phyloP scores from a whole-genome alignment of 352 stramenopile genomes.

The Globisporangium rhizosaccharum region DNA sequence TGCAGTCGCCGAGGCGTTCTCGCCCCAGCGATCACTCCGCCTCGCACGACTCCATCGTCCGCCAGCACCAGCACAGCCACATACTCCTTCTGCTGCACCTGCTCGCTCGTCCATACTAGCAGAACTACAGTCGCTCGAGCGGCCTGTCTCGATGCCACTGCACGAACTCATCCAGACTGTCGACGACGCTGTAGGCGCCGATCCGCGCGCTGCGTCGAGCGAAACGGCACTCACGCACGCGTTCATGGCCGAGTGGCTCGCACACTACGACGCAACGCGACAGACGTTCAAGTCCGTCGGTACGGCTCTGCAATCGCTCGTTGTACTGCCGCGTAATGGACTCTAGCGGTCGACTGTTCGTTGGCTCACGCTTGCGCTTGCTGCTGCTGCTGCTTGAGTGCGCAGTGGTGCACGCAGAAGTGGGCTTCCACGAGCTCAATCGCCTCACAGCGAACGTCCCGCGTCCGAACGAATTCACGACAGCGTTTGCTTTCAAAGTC shows the following conservation, averaged over 20 bases:
- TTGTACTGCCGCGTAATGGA: no score
- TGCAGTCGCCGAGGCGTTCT: slow-evolving; percentile 27
- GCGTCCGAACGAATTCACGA: slow-evolving; percentile 53
- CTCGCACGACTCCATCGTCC: slow-evolving; percentile 10
- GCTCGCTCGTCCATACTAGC: no score
- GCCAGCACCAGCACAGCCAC: no score
- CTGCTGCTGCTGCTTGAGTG: background rate
- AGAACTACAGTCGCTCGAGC: background rate
- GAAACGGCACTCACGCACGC: slow-evolving; percentile 45
- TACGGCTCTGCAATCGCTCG: slow-evolving; percentile 10
- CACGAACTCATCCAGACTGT: slow-evolving; percentile 51
- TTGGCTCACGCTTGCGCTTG: background rate
- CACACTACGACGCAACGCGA: slow-evolving; percentile 45
- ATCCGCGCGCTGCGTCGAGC: slow-evolving; percentile 46
- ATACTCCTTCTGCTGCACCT: no score
- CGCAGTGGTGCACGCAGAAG: slow-evolving; percentile 53
- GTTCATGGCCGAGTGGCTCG: slow-evolving; percentile 61
- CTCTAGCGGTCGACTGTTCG: no score
- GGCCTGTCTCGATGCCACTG: slow-evolving; percentile 19
- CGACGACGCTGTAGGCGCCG: slow-evolving; percentile 44
- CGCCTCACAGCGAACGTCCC: slow-evolving; percentile 49
- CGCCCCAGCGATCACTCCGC: slow-evolving; percentile 34
- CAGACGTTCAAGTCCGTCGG: slow-evolving; percentile 60
- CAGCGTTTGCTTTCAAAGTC: slow-evolving; percentile 48
- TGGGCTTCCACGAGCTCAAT: slow-evolving; percentile 60